Conservation (phyloP, 1,139 yeast species). For the Pichia sp. region DNA sequence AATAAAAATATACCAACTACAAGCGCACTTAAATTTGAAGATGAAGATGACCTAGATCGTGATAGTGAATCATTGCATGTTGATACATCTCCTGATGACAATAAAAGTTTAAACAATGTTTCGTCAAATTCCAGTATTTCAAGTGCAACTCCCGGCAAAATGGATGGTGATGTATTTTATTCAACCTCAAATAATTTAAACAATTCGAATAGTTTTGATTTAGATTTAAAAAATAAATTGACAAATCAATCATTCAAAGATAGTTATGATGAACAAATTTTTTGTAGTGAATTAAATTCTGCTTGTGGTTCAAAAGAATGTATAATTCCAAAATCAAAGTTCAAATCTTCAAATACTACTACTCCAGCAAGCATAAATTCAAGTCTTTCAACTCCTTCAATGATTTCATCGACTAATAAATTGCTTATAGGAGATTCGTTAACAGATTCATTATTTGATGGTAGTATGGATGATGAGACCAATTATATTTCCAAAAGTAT, state of each 20-base stretch:
- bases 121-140: slow-evolving; percentile 12
- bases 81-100: slow-evolving; percentile 4
- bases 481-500: not conserved
- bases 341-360: not conserved
- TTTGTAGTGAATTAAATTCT: slow-evolving; percentile 66
- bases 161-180: not conserved
- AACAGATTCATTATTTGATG: slow-evolving; percentile 2
- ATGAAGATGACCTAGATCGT: not conserved
- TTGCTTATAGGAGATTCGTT: not conserved
- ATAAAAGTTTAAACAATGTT: not conserved
- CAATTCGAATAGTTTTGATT: not conserved
- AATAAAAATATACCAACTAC: not conserved
- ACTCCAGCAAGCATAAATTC: not conserved
- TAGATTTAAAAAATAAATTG: slow-evolving; percentile 10
- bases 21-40: not conserved
- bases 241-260: slow-evolving; percentile 31
- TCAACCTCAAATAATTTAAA: not conserved
- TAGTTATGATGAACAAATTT: slow-evolving; percentile 47
- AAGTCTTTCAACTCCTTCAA: not conserved
- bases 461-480: not conserved
- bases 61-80: not conserved
- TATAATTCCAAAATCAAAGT: slow-evolving; percentile 52
- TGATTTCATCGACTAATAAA: not conserved
- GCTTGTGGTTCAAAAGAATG: slow-evolving; percentile 78
- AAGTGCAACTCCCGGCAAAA: slow-evolving; percentile 4